Evolutionary conservation across 2,329 filamentous ascomycete species (phyloP).

Genomic region (Aciculosporium take): DNA sequence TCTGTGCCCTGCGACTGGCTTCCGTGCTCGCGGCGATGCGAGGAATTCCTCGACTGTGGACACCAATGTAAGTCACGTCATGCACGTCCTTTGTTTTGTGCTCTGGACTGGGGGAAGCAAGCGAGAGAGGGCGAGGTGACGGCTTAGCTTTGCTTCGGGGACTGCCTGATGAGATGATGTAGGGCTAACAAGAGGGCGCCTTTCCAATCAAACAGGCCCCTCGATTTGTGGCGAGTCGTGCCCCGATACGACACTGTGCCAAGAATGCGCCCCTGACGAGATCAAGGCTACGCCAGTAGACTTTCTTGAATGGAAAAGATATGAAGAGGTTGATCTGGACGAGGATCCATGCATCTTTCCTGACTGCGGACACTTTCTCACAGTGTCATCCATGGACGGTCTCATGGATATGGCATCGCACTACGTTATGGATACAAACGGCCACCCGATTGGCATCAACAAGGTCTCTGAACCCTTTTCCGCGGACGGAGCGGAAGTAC

Average conservation of each 20-base stretch:
- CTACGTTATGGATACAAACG: constrained; percentile 29
- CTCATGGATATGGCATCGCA: constrained; percentile 38
- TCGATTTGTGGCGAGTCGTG: constrained; percentile 52
- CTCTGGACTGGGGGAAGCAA: no score
- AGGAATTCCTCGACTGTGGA: constrained; percentile 36
- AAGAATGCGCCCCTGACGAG: constrained; percentile 33
- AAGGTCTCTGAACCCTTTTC: constrained; percentile 33
- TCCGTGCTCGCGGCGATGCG: constrained; percentile 49
- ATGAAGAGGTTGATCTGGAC: constrained; percentile 42
- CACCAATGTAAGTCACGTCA: constrained; percentile 35
- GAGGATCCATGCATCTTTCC: constrained; percentile 48
- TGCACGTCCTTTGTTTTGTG: neutral
- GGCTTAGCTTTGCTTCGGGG: no score
- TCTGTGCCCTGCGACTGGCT: constrained; percentile 53
- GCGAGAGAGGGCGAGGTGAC: no score
- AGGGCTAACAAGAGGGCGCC: neutral
- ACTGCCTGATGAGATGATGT: no score
- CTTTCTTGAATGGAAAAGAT: constrained; percentile 37
- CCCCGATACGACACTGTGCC: constrained; percentile 38
- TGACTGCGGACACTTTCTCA: constrained; percentile 49
- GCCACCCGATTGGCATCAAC: constrained; percentile 18
- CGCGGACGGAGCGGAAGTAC: constrained; percentile 25
- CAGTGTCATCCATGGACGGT: constrained; percentile 44
- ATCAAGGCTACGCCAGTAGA: constrained; percentile 39
- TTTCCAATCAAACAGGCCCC: constrained; percentile 25